A percentile compares a stretch with the other conserved stretches of the same genome.
Evolutionary conservation across 2,329 filamentous ascomycete genomes (phyloP).

Genomic region (Macrophomina pseudophaseolina): DNA sequence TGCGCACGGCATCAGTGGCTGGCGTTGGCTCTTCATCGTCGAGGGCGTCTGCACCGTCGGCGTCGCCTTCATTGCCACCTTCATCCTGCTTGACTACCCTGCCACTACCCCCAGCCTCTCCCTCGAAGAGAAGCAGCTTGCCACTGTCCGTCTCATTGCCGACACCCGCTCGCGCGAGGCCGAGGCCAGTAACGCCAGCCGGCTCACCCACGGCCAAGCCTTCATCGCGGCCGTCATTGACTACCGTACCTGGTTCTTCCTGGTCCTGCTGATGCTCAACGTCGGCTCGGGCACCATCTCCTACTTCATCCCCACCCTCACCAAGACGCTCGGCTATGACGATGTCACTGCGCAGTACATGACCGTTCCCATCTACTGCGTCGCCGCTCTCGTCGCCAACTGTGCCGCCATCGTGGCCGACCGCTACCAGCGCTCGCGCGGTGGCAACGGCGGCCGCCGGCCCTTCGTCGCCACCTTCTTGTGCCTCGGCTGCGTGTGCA

Average conservation of each 20-base stretch:
- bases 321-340: slow-evolving; percentile 66
- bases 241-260: slow-evolving; percentile 27
- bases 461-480: slow-evolving; percentile 20
- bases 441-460: slow-evolving; percentile 13
- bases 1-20: slow-evolving; percentile 43
- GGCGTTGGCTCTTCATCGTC: slow-evolving; percentile 45
- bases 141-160: slow-evolving; percentile 22
- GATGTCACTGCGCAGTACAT: slow-evolving; percentile 66
- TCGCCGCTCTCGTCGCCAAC: slow-evolving; percentile 25
- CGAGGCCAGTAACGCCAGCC: slow-evolving; percentile 4
- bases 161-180: slow-evolving; percentile 13
- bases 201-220: slow-evolving; percentile 21
- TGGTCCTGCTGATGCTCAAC: slow-evolving; percentile 26
- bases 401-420: slow-evolving; percentile 14
- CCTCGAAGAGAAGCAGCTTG: slow-evolving; percentile 50
- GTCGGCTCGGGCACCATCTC: slow-evolving; percentile 27
- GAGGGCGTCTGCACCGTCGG: slow-evolving; percentile 32
- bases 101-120: slow-evolving; percentile 63
- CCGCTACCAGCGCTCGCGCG: not conserved
- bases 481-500: slow-evolving; percentile 9
- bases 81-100: slow-evolving; percentile 66
- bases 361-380: slow-evolving; percentile 47
- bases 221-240: slow-evolving; percentile 25
- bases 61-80: slow-evolving; percentile 41
- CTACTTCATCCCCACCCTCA: slow-evolving; percentile 62